These are phyloP conservation scores for Cladosporium sphaerospermum DNA, from an alignment of 2,329 filamentous ascomycete genomes.

Conservation along the genomic window DNA sequence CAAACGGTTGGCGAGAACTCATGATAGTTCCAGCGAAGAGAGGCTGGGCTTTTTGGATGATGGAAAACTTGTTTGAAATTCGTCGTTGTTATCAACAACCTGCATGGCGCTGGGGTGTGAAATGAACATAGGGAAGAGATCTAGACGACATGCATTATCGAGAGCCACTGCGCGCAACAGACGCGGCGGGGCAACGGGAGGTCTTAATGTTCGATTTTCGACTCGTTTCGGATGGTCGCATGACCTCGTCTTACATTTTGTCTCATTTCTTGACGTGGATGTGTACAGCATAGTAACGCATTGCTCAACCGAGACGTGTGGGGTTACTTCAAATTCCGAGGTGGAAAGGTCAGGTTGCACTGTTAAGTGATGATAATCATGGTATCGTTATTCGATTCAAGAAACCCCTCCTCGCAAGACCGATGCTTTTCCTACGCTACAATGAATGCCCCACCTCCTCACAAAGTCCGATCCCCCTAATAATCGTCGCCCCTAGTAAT, in stretches of 20 bases:
- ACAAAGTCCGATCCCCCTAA: neutral
- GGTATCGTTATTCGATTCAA: conserved; percentile 8
- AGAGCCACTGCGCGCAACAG: too few species aligned
- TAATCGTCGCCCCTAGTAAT: conserved; percentile 30
- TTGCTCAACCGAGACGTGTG: too few species aligned
- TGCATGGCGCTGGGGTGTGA: conserved; percentile 11
- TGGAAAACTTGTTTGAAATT: neutral
- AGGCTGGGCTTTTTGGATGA: neutral
- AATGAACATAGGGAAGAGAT: neutral
- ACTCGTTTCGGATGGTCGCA: too few species aligned
- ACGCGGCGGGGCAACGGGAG: too few species aligned
- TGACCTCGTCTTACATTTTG: too few species aligned
- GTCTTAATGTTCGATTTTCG: too few species aligned
- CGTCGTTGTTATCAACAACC: neutral
- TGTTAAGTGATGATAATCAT: neutral
- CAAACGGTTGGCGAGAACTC: conserved; percentile 15
- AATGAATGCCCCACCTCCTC: neutral
- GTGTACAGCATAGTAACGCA: neutral
- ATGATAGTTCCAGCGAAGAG: neutral
- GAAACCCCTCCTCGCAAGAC: neutral
- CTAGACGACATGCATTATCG: neutral
- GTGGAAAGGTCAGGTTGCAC: neutral
- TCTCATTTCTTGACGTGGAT: neutral
- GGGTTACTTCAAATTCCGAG: neutral
- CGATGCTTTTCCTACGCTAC: neutral